These are phyloP conservation scores for Coelastrella sp. DNA, from an alignment of 139 green algal species.

Conservation along the genomic window DNA sequence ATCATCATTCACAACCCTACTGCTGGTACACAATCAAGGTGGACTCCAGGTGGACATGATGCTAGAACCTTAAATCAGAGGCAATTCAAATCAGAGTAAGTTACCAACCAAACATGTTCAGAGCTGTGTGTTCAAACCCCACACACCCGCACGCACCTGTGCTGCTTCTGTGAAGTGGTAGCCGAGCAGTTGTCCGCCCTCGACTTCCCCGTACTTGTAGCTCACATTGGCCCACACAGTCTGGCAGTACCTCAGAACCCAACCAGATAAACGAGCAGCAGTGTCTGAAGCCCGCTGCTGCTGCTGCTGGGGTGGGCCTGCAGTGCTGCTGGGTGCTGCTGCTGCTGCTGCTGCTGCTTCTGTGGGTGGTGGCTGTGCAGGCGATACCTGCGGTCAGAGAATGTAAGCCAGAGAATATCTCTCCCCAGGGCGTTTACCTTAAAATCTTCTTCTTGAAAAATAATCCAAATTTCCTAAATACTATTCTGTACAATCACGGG, in stretches of 20 bases:
- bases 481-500: too few relatives aligned
- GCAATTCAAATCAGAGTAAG: too few relatives aligned
- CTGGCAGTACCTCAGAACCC: conserved; percentile 31
- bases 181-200: conserved; percentile 15
- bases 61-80: too few relatives aligned
- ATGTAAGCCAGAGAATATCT: too few relatives aligned
- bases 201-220: background rate
- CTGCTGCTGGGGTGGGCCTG: conserved; percentile 23
- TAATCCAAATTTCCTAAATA: too few relatives aligned
- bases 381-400: too few relatives aligned
- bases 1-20: too few relatives aligned
- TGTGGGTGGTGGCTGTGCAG: background rate
- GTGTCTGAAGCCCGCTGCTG: background rate
- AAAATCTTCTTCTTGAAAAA: too few relatives aligned
- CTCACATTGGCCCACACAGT: conserved; percentile 3
- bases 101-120: background rate
- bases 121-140: background rate
- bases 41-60: too few relatives aligned
- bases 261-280: background rate
- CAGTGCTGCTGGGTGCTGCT: background rate
- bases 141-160: background rate
- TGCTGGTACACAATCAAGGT: too few relatives aligned
- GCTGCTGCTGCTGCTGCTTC: background rate
- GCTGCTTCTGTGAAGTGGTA: conserved; percentile 32
- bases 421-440: too few relatives aligned